A percentile compares a stretch with the other conserved stretches of the same genome.
Evolutionary conservation across 345 rosid genomes (phyloP).

Genomic region (Hevea brasiliensis): DNA sequence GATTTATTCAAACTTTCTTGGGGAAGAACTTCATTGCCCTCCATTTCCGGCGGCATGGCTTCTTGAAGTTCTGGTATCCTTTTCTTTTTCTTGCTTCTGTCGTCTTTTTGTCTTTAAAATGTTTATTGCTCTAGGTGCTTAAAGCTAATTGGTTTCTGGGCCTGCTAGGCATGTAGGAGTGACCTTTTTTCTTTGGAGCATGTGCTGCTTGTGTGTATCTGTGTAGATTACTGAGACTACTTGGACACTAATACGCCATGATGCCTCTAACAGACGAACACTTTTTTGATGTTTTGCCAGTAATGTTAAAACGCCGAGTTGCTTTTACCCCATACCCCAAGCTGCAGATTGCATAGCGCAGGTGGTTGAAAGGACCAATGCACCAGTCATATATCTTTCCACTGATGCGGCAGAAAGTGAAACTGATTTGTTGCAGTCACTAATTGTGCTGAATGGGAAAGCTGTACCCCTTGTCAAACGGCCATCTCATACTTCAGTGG

Average conservation of each 20-base stretch:
- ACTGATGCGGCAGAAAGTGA: slow-evolving; percentile 98
- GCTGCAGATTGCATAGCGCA: slow-evolving; percentile 84
- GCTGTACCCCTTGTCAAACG: slow-evolving; percentile 73
- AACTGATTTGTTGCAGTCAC: slow-evolving; percentile 73
- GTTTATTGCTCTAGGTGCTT: not conserved
- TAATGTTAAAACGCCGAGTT: slow-evolving; percentile 90
- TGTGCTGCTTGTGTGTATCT: not conserved
- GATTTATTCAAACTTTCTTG: slow-evolving; percentile 88
- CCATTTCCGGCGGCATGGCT: slow-evolving; percentile 93
- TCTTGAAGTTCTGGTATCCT: slow-evolving; percentile 89
- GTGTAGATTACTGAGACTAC: not conserved
- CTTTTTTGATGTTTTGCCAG: slow-evolving; percentile 42
- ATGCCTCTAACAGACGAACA: slow-evolving; percentile 14
- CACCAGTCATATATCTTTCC: slow-evolving; percentile 83
- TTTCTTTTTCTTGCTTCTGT: not conserved
- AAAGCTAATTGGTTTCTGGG: not conserved
- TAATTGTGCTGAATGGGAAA: slow-evolving; percentile 65
- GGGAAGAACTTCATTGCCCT: slow-evolving; percentile 79
- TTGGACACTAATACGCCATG: not conserved
- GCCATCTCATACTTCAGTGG: slow-evolving; percentile 70
- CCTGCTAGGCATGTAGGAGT: not conserved
- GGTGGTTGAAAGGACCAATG: slow-evolving; percentile 60
- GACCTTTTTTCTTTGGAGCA: not conserved
- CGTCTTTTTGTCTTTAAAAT: not conserved
- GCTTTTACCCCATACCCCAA: slow-evolving; percentile 95